phyloP scores from a whole-genome alignment of 441 rosid genomes.

The Theobroma grandiflorum region DNA sequence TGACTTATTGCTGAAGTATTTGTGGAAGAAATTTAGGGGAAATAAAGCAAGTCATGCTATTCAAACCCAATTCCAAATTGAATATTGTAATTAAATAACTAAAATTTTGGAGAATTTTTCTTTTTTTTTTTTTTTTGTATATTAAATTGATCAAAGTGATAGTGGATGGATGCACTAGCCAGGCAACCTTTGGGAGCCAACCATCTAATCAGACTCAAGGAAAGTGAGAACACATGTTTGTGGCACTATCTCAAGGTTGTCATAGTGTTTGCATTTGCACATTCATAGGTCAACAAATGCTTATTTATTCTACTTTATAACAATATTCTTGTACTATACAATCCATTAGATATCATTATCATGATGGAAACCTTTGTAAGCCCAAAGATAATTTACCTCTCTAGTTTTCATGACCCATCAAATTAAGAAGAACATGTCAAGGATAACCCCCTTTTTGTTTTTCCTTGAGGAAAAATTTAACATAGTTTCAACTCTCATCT shows the following conservation, averaged over 20 bases:
- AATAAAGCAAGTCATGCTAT: background rate
- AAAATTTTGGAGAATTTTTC: background rate
- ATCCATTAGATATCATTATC: background rate
- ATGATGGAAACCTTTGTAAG: too few relatives aligned
- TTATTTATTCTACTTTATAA: constrained; percentile 1
- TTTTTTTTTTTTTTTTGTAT: background rate
- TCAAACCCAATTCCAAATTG: background rate
- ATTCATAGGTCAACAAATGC: constrained; percentile 8
- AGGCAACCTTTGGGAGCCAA: background rate
- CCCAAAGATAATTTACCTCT: too few relatives aligned
- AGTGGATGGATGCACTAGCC: constrained; percentile 21
- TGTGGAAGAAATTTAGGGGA: background rate
- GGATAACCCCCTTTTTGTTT: background rate
- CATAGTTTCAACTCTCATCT: background rate
- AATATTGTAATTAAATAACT: background rate
- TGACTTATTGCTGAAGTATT: constrained; percentile 1
- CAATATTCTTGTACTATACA: background rate
- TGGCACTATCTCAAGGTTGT: constrained; percentile 21
- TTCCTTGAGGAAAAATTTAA: too few relatives aligned
- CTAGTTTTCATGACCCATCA: background rate
- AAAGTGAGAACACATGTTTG: constrained; percentile 24
- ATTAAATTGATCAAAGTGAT: background rate
- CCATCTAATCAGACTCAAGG: constrained; percentile 19
- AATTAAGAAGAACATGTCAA: background rate
- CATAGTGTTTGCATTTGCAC: constrained; percentile 11